Evolutionary conservation across 2,329 filamentous ascomycete species (phyloP), one percentile per base, ranked within the genome.

Genomic region (Elsinoe batatas): DNA sequence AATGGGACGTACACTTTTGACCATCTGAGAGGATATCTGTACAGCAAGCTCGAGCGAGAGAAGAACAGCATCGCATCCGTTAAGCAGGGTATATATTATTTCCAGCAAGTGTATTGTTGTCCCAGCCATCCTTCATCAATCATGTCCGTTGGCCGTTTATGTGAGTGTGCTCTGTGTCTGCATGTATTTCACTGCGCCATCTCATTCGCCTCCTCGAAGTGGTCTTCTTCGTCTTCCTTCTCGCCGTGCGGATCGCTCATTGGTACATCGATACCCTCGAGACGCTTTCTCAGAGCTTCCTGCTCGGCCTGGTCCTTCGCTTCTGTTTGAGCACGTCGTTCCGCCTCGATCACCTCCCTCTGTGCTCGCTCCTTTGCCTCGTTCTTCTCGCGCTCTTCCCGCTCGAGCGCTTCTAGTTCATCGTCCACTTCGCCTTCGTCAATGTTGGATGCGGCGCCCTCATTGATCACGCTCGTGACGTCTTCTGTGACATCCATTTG

Each of bases 361-460:
- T 85, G 81, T 73, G 94, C 76, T 67, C 91, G 87, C 61, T 95
- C 81, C 68, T 86, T 87, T 26, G 65, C 76, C 67, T 95, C 89
- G 8, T 66, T 68, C 68, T 86, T 67, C 58, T 64, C 65, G 54
- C 59, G 64, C 58, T 68, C 66, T 2, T 61, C 68, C 33, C 67
- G 74, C 70, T 91, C 83, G 72, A 98, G 74, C 3, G 78, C 83
- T 61, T 87, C 85, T 46, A 97, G 77, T 72, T 96, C 91, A 58
- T 91, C 87, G 62, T 96, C 90, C 56, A 97, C 81, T 68, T 94
- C 91, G 17, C 66, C 78, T 65, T 95, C 91, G 67, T 95, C 88
- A 32, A 95, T 75, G 54, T 62, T 69, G 12, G 71, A 64, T 1
- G 60, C 64, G 4, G 64, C 64, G 3, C 65, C 63, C 61, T 93